Conservation (phyloP, 2,329 filamentous ascomycete genomes). For the Anthostomella pinea region DNA sequence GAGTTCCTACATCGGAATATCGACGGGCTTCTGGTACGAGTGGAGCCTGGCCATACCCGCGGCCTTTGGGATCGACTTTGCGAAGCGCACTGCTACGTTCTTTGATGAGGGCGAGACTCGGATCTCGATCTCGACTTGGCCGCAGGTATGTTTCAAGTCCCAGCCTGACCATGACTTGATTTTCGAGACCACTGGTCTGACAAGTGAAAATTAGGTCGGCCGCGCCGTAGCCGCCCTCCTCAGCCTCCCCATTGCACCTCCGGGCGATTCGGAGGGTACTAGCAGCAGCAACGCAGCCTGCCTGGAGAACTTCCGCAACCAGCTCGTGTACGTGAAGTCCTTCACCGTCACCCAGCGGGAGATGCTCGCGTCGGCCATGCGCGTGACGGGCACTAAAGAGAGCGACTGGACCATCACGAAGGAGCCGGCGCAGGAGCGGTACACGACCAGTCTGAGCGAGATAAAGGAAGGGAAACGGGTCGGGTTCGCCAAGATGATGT, state of each 20-base stretch:
- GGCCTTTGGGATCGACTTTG: constrained; percentile 47
- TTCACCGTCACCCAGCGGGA: constrained; percentile 59
- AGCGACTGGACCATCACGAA: constrained; percentile 56
- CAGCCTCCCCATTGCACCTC: constrained; percentile 39
- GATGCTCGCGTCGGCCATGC: constrained; percentile 58
- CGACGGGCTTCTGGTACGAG: constrained; percentile 49
- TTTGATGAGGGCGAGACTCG: constrained; percentile 54
- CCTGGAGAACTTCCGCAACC: constrained; percentile 44
- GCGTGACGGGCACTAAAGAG: constrained; percentile 53
- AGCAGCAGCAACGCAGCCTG: too few relatives aligned
- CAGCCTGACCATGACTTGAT: too few relatives aligned
- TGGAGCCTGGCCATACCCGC: constrained; percentile 41
- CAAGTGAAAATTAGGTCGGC: too few relatives aligned
- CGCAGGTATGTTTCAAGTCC: too few relatives aligned
- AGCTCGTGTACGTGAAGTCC: constrained; percentile 47
- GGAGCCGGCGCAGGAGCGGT: constrained; percentile 45
- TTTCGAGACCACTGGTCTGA: too few relatives aligned
- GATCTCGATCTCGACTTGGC: constrained; percentile 57
- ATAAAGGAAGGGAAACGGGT: constrained; percentile 40
- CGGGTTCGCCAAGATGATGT: constrained; percentile 50
- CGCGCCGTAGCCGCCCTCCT: constrained; percentile 49
- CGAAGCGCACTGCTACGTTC: constrained; percentile 35
- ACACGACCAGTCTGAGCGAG: constrained; percentile 40
- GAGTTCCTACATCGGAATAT: constrained; percentile 16
- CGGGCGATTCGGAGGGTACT: constrained; percentile 32